Evolutionary conservation across 2,329 filamentous ascomycete species (phyloP).

Genomic region (Dothideomycetes sp.): DNA sequence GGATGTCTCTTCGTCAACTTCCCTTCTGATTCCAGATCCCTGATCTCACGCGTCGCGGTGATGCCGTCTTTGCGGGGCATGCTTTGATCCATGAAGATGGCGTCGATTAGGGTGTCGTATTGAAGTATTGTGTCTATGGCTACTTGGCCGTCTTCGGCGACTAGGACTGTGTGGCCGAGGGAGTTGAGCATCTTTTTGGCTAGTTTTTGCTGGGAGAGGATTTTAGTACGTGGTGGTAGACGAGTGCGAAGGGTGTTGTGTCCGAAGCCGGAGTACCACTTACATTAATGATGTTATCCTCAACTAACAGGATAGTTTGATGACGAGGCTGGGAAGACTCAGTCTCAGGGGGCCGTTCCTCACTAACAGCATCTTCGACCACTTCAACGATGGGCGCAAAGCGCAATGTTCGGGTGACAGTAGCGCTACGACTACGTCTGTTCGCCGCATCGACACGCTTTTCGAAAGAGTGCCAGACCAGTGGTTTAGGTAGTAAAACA

Average conservation of each 20-base stretch:
- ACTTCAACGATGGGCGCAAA: constrained; percentile 12
- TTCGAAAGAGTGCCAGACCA: constrained; percentile 13
- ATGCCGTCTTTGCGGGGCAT: constrained; percentile 17
- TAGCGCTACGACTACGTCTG: constrained; percentile 2
- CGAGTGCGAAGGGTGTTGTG: no score
- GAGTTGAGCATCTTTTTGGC: constrained; percentile 11
- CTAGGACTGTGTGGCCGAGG: constrained; percentile 12
- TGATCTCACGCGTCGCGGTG: constrained; percentile 15
- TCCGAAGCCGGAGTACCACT: no score
- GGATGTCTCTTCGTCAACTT: constrained; percentile 3
- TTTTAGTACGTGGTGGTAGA: no score
- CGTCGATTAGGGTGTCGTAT: constrained; percentile 12
- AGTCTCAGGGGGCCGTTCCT: background rate
- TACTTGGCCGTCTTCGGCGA: constrained; percentile 23
- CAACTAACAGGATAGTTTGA: constrained; percentile 13
- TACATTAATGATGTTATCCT: constrained; percentile 16
- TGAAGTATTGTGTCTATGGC: constrained; percentile 3
- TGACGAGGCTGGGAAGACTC: background rate
- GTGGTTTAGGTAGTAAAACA: constrained; percentile 3
- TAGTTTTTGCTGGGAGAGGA: constrained; percentile 14
- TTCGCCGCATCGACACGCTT: constrained; percentile 1
- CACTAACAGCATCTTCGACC: background rate
- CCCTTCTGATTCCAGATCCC: constrained; percentile 5
- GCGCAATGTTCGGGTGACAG: constrained; percentile 3
- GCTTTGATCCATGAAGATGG: constrained; percentile 16